Base-by-base conservation (phyloP, 2,329 filamentous ascomycete species). In the Colletotrichum graminicola region DNA sequence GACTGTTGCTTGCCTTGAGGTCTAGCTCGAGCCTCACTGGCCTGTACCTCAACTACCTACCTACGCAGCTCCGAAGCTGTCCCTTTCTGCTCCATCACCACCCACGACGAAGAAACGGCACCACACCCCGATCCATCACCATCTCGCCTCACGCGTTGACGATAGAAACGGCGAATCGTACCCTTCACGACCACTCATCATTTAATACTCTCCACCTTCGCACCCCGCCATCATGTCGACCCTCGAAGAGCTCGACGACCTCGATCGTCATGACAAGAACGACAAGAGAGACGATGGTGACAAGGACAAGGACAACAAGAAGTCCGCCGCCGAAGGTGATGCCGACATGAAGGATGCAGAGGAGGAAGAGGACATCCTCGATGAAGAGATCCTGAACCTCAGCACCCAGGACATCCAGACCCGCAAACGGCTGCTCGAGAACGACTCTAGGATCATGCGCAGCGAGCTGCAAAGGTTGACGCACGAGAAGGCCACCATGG, bases 371-470 rank as follows among this genome's bases (percentile, higher is more conserved):
- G 92, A 97, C 76, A 88, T 95, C 66, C 88, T 99, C 75, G 95
- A 98, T 82, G 92, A 95, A 67, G 96, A 99, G 85, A 95, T 99
- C 78, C 89, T 98, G 73, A 92, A 90, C 81, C 92, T 97, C 77
- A 95, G 92, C 86, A 98, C 96, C 85, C 91, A 94, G 85, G 96
- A 99, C 85, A 97, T 99, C 78, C 88, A 94, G 78, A 97, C 94
- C 78, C 90, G 96, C 82, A 93, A 92, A 86, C 92, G 95, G 79
- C 88, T 99, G 79, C 87, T 99, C 75, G 96, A 99, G 84, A 99
- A 99, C 83, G 96, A 99, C 83, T 93, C 96, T 78, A 90, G 96
- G 78, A 98, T 99, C 84, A 98, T 99, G 94, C 95, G 93, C 88
- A 97, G 94, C 87, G 96, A 99, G 83, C 94, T 91, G 78, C 95